A percentile compares a stretch with the other conserved stretches of the same genome.
phyloP scores from a whole-genome alignment of 257 asterid species.

The Solanum gracilifrons region DNA sequence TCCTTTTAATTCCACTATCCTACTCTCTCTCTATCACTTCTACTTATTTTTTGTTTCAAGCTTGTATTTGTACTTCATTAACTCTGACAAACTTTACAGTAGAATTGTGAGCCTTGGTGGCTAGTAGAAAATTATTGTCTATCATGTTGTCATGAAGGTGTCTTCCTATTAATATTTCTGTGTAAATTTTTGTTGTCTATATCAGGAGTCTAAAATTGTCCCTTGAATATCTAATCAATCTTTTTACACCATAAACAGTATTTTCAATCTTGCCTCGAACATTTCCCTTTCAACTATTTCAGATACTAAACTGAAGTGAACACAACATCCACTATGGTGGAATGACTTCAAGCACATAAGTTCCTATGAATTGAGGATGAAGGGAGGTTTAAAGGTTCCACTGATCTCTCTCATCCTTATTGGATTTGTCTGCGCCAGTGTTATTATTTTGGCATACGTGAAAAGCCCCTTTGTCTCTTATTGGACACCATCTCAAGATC shows the following conservation, averaged over 20 bases:
- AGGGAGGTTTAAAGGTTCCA: conserved; percentile 68
- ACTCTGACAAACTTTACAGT: neutral
- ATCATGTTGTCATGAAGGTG: neutral
- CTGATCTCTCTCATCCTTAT: conserved; percentile 82
- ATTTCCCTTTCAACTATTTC: neutral
- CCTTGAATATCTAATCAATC: neutral
- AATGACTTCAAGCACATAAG: conserved; percentile 22
- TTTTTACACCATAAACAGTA: conserved; percentile 1
- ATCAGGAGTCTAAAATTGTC: neutral
- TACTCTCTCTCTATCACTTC: neutral
- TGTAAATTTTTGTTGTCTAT: neutral
- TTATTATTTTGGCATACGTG: conserved; percentile 60
- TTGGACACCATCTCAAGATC: conserved; percentile 38
- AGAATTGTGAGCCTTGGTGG: neutral
- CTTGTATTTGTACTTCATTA: neutral
- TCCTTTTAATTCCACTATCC: neutral
- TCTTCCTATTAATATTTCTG: neutral
- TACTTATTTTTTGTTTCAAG: neutral
- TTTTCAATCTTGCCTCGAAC: neutral
- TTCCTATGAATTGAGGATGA: conserved; percentile 51
- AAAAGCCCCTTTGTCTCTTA: conserved; percentile 58
- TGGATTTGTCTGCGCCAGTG: conserved; percentile 53
- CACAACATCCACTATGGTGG: neutral
- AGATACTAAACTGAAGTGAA: conserved; percentile 1
- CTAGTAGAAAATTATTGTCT: neutral